phyloP scores from a whole-genome alignment of 2,329 filamentous ascomycete species.

The Westerdykella sp. region DNA sequence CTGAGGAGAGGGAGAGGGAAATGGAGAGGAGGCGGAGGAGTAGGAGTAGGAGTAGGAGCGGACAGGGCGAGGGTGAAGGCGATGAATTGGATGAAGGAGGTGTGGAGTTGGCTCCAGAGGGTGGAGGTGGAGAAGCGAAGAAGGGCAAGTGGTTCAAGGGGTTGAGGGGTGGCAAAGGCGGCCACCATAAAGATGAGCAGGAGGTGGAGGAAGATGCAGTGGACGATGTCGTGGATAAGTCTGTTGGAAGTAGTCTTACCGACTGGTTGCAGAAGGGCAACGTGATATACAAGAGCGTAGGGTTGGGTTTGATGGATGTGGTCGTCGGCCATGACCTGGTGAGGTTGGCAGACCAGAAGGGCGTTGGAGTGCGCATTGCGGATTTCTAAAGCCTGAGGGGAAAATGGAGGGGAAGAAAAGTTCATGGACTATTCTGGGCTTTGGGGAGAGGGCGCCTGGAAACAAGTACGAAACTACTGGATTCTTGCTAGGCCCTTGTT shows the following conservation, averaged over 20 bases:
- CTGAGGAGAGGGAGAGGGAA: constrained; percentile 6
- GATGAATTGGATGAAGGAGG: not conserved
- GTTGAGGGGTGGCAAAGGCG: constrained; percentile 10
- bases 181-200: constrained; percentile 1
- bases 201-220: constrained; percentile 12
- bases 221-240: constrained; percentile 28
- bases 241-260: constrained; percentile 34
- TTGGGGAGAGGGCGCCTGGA: too few species aligned
- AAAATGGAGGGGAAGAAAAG: not conserved
- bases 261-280: constrained; percentile 59
- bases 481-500: too few species aligned
- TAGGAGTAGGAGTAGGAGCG: not conserved
- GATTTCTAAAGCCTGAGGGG: constrained; percentile 32
- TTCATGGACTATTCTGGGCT: not conserved
- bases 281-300: constrained; percentile 65
- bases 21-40: not conserved
- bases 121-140: constrained; percentile 27
- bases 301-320: constrained; percentile 62
- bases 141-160: constrained; percentile 22
- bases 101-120: not conserved
- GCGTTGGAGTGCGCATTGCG: constrained; percentile 51
- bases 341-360: constrained; percentile 48
- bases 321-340: constrained; percentile 56
- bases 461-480: too few species aligned
- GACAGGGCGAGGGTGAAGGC: not conserved